phyloP scores from a whole-genome alignment of 352 stramenopile species.

The Globisporangium yorkense region DNA sequence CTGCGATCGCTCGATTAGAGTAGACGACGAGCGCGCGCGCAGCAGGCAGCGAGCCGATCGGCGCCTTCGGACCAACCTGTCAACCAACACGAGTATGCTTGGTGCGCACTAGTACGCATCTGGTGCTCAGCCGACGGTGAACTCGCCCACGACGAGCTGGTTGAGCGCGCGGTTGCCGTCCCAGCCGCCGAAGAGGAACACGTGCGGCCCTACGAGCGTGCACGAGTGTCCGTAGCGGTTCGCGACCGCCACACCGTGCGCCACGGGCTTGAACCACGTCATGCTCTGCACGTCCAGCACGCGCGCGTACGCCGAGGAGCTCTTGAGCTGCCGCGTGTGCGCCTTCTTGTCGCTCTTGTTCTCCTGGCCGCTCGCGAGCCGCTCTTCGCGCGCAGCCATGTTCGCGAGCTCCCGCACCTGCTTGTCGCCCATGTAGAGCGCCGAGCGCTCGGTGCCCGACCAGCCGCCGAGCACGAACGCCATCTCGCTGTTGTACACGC shows the following conservation, averaged over 20 bases:
- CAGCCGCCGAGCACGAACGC: constrained; percentile 67
- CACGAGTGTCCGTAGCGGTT: constrained; percentile 74
- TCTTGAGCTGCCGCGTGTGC: constrained; percentile 31
- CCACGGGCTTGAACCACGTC: constrained; percentile 47
- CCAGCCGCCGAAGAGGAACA: constrained; percentile 81
- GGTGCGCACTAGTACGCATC: background rate
- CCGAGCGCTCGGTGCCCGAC: constrained; percentile 67
- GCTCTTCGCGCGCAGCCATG: constrained; percentile 47
- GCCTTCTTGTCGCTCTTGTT: constrained; percentile 24
- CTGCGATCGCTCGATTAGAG: constrained; percentile 54
- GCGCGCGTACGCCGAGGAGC: constrained; percentile 44
- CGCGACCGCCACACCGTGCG: constrained; percentile 32
- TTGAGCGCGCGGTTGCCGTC: constrained; percentile 76
- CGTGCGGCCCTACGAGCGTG: constrained; percentile 51
- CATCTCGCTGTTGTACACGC: constrained; percentile 33
- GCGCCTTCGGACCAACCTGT: background rate
- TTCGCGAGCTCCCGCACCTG: constrained; percentile 51
- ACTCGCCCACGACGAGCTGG: constrained; percentile 64
- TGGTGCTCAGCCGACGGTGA: constrained; percentile 10
- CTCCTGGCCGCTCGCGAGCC: constrained; percentile 38
- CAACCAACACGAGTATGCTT: background rate
- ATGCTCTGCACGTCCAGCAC: constrained; percentile 57
- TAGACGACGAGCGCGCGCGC: constrained; percentile 15
- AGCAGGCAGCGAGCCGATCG: background rate
- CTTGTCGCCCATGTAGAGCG: constrained; percentile 77